phyloP scores from a whole-genome alignment of 2,329 filamentous ascomycete species.

The Basipetospora sp. region DNA sequence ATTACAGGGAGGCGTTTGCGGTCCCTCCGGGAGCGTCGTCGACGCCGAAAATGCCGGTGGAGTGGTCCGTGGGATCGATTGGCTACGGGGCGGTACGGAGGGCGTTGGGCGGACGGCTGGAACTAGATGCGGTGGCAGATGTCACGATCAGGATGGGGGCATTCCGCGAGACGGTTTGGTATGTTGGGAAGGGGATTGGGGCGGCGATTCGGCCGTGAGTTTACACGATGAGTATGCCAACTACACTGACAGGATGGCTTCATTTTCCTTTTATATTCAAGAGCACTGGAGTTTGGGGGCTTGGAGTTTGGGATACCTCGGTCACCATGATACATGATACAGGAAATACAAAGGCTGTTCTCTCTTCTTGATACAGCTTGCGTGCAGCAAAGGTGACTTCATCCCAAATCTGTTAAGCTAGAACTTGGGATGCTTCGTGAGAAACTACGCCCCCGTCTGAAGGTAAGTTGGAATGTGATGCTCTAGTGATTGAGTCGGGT shows the following conservation, averaged over 20 bases:
- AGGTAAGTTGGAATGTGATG: too few relatives aligned
- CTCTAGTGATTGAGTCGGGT: too few relatives aligned
- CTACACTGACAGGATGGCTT: too few relatives aligned
- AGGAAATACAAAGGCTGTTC: too few relatives aligned
- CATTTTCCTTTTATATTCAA: constrained; percentile 3
- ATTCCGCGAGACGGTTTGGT: constrained; percentile 62
- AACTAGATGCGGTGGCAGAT: constrained; percentile 62
- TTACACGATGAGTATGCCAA: too few relatives aligned
- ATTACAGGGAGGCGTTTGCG: constrained; percentile 59
- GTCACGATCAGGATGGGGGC: constrained; percentile 60
- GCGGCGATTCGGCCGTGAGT: constrained; percentile 42
- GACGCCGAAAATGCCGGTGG: constrained; percentile 66
- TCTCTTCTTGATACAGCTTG: too few relatives aligned
- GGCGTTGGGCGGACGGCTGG: constrained; percentile 66
- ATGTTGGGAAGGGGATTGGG: constrained; percentile 54
- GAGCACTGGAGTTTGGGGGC: constrained; percentile 1
- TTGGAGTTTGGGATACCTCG: neutral
- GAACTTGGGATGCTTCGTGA: too few relatives aligned
- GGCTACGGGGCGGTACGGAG: constrained; percentile 70
- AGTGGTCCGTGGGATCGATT: constrained; percentile 61
- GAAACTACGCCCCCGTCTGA: too few relatives aligned
- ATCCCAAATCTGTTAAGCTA: too few relatives aligned
- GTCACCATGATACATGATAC: too few relatives aligned
- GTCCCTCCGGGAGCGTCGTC: constrained; percentile 59
- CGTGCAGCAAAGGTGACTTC: too few relatives aligned